These are phyloP conservation scores for Aureobasidium sp. DNA, from an alignment of 2,329 filamentous ascomycete species.

Conservation along the genomic window DNA sequence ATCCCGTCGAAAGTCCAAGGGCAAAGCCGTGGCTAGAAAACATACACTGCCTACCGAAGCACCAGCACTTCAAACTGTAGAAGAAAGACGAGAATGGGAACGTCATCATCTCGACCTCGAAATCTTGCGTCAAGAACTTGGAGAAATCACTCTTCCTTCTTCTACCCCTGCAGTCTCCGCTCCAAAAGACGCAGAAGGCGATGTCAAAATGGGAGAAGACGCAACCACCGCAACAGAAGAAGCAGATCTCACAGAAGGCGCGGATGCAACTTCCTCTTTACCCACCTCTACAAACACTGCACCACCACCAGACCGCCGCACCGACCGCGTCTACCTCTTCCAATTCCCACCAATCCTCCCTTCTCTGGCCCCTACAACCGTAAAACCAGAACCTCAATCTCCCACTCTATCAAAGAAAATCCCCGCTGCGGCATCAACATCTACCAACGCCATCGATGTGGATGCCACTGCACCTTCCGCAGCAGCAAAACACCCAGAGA, in stretches of 20 bases:
- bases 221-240: slow-evolving; percentile 17
- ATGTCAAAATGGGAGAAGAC: slow-evolving; percentile 40
- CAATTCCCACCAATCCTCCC: slow-evolving; percentile 71
- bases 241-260: slow-evolving; percentile 23
- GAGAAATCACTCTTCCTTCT: slow-evolving; percentile 34
- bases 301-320: slow-evolving; percentile 41
- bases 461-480: slow-evolving; percentile 16
- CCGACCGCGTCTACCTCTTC: slow-evolving; percentile 67
- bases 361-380: slow-evolving; percentile 46
- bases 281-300: not conserved
- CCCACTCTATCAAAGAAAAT: slow-evolving; percentile 18
- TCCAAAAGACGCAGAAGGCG: slow-evolving; percentile 47
- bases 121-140: slow-evolving; percentile 54
- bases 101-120: slow-evolving; percentile 52
- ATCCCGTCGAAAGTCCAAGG: slow-evolving; percentile 11
- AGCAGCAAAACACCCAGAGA: slow-evolving; percentile 34
- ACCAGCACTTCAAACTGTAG: slow-evolving; percentile 53
- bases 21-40: not conserved
- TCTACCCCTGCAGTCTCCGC: not conserved
- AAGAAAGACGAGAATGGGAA: slow-evolving; percentile 57
- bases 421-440: not conserved
- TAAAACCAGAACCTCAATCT: slow-evolving; percentile 27
- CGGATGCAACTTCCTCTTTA: not conserved
- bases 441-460: slow-evolving; percentile 7
- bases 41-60: slow-evolving; percentile 17